Percentiles rank a stretch among this genome's conserved stretches.
phyloP scores from a whole-genome alignment of 208 protist species.

The Leishmania lainsoni region DNA sequence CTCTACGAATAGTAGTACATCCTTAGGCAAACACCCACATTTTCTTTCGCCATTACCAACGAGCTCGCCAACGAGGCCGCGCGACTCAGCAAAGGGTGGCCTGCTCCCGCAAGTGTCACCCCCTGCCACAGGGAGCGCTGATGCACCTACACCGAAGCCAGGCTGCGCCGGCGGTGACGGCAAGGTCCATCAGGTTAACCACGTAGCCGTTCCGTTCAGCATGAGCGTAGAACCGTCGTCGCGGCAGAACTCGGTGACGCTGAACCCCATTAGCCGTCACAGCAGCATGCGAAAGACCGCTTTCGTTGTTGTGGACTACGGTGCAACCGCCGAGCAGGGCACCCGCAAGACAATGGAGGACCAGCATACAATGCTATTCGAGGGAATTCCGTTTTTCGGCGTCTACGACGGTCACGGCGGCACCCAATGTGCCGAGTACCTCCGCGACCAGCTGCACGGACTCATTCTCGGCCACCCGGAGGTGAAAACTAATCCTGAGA shows the following conservation, averaged over 20 bases:
- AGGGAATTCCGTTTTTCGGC: slow-evolving; percentile 85
- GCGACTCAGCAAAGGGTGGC: neutral
- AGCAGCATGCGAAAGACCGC: slow-evolving; percentile 42
- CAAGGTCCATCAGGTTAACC: neutral
- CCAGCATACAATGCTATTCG: slow-evolving; percentile 82
- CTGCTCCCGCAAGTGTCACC: neutral
- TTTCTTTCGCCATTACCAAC: slow-evolving; percentile 13
- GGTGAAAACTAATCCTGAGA: slow-evolving; percentile 64
- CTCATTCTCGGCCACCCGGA: slow-evolving; percentile 73
- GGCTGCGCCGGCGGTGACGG: neutral
- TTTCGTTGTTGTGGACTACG: slow-evolving; percentile 77
- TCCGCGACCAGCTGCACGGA: slow-evolving; percentile 78
- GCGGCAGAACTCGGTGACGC: slow-evolving; percentile 20
- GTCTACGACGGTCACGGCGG: slow-evolving; percentile 92
- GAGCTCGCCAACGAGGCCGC: neutral
- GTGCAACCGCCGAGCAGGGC: slow-evolving; percentile 83
- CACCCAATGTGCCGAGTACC: slow-evolving; percentile 82
- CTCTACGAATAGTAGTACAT: slow-evolving; percentile 20
- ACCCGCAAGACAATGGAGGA: slow-evolving; percentile 90
- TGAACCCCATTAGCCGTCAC: slow-evolving; percentile 23
- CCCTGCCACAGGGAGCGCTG: neutral
- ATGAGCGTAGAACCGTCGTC: slow-evolving; percentile 2
- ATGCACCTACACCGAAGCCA: neutral
- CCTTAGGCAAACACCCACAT: slow-evolving; percentile 11
- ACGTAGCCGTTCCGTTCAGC: slow-evolving; percentile 4